Evolutionary conservation across 2,329 filamentous ascomycete species (phyloP).

Genomic region (Arachnopeziza araneosa): DNA sequence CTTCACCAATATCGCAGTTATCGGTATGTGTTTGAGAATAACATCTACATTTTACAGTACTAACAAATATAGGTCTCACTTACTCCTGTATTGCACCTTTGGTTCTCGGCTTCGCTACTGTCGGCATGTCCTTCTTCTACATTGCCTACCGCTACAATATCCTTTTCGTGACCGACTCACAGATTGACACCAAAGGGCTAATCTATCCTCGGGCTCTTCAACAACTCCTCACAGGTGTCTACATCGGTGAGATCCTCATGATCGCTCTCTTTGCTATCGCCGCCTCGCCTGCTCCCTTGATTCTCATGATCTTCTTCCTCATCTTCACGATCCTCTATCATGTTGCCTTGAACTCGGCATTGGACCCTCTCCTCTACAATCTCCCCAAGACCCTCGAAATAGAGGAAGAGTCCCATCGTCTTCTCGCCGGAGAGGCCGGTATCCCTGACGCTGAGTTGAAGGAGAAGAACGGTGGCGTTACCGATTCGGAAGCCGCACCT

Average conservation of each 20-base stretch:
- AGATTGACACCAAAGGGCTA: slow-evolving; percentile 81
- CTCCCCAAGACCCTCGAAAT: slow-evolving; percentile 69
- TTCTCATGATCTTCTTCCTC: slow-evolving; percentile 71
- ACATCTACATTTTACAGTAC: not conserved
- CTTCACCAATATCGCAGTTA: slow-evolving; percentile 75
- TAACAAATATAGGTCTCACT: slow-evolving; percentile 56
- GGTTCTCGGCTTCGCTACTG: slow-evolving; percentile 73
- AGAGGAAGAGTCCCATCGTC: slow-evolving; percentile 41
- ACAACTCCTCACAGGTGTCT: slow-evolving; percentile 78
- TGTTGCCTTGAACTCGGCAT: slow-evolving; percentile 63
- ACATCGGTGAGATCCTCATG: slow-evolving; percentile 75
- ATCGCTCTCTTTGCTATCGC: slow-evolving; percentile 78
- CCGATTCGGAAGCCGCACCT: slow-evolving; percentile 24
- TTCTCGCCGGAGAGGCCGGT: slow-evolving; percentile 16
- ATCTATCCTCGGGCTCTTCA: slow-evolving; percentile 84
- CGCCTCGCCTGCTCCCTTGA: slow-evolving; percentile 59
- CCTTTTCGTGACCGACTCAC: slow-evolving; percentile 76
- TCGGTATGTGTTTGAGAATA: slow-evolving; percentile 48
- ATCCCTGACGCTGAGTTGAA: slow-evolving; percentile 9
- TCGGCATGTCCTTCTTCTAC: slow-evolving; percentile 77
- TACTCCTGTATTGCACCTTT: slow-evolving; percentile 86
- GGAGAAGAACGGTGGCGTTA: slow-evolving; percentile 21
- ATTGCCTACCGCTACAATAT: slow-evolving; percentile 87
- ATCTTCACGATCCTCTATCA: slow-evolving; percentile 75
- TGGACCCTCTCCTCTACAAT: slow-evolving; percentile 71